Percentiles rank a stretch among this genome's conserved stretches.
These are phyloP conservation scores for Nitzschia sp. DNA, from an alignment of 108 stramenopile genomes.

Conservation along the genomic window DNA sequence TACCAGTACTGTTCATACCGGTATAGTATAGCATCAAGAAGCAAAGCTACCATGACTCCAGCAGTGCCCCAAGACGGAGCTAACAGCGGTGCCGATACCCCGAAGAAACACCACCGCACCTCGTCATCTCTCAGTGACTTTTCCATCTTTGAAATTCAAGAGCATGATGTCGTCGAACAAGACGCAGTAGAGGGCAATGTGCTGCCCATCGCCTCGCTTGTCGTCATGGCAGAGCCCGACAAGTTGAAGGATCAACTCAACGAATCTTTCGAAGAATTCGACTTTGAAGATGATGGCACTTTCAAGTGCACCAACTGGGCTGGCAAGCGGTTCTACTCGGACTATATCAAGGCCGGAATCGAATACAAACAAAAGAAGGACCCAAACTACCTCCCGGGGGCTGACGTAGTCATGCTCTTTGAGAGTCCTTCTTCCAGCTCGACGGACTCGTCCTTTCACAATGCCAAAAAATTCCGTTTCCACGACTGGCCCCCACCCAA, in stretches of 20 bases:
- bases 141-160: conserved; percentile 15
- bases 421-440: conserved; percentile 31
- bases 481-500: conserved; percentile 40
- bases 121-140: conserved; percentile 17
- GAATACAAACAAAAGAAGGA: conserved; percentile 13
- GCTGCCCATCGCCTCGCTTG: conserved; percentile 19
- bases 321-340: conserved; percentile 27
- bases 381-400: not conserved
- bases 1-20: too few relatives aligned
- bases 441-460: conserved; percentile 24
- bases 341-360: conserved; percentile 35
- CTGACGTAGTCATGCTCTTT: conserved; percentile 32
- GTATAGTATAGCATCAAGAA: too few relatives aligned
- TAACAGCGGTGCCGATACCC: too few relatives aligned
- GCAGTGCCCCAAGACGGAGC: too few relatives aligned
- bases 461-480: conserved; percentile 20
- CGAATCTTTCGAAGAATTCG: not conserved
- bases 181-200: not conserved
- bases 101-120: conserved; percentile 13
- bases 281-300: not conserved
- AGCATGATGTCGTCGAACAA: not conserved
- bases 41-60: too few relatives aligned
- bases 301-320: conserved; percentile 25
- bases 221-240: conserved; percentile 28
- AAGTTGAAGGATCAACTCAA: conserved; percentile 19